Evolutionary conservation across 805 yeast species (phyloP), one percentile per base, ranked within the genome.

Genomic region (Wickerhamomyces mucosus): DNA sequence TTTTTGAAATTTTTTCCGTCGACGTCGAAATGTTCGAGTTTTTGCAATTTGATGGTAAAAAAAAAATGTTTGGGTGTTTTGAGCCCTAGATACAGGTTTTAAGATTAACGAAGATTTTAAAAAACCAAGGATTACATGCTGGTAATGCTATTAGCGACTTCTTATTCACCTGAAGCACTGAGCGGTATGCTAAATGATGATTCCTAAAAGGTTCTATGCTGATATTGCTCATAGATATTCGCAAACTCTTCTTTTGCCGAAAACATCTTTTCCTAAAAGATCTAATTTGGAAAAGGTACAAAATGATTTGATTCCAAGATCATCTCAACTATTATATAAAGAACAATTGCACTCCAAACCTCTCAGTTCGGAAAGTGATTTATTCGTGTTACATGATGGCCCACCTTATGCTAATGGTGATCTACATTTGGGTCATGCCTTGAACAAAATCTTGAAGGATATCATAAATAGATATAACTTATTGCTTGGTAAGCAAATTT

Each of bases 361-460:
- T 6, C 47, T 51, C 1, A 46, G 47, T 7, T 44, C 45, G 7
- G 57, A 61, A 3, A 14, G 16, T 6, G 56, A 70, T 14, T 40
- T 67, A 21, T 89, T 80, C 45, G 67, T 79, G 2, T 59, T 92
- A 1, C 96, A 88, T 45, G 99, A 92, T 57, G 99, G 99, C 0
- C 99, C 99, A 0, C 99, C 99, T 0, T 92, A 89, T 56, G 97
- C 98, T 10, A 92, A 92, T 51, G 98, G 97, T 4, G 85, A 79
- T 39, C 60, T 92, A 15, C 99, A 92, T 53, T 55, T 88, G 30
- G 85, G 97, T 34, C 99, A 92, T 58, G 84, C 97, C 0, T 58
- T 92, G 45, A 92, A 92, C 59, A 89, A 92, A 51, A 70, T 86
- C 15, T 55, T 85, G 34, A 92, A 92, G 53, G 99, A 92, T 55